phyloP scores from a whole-genome alignment of 768 basidiomycete genomes.

The Dioszegia aurantiaca region DNA sequence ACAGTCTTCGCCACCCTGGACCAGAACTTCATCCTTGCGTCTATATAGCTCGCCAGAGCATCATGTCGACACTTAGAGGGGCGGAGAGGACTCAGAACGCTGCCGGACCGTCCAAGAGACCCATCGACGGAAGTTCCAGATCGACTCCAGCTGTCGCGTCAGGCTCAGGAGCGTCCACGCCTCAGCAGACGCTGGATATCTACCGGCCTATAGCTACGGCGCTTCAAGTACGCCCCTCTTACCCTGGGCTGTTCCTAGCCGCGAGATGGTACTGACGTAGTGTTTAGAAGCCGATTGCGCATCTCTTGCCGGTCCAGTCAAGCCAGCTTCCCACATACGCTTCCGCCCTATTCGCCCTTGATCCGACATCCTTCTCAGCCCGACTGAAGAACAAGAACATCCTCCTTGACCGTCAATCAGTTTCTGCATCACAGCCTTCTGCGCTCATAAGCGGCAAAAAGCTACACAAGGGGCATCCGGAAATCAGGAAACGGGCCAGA shows the following conservation, averaged over 20 bases:
- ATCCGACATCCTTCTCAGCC: constrained; percentile 28
- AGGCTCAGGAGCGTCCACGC: not conserved
- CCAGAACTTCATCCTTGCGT: too few species aligned
- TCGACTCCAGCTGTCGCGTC: not conserved
- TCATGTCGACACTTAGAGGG: too few species aligned
- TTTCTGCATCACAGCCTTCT: constrained; percentile 8
- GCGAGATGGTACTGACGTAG: constrained; percentile 1
- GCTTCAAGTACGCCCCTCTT: constrained; percentile 16
- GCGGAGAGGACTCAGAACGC: too few species aligned
- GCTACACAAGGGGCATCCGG: constrained; percentile 32
- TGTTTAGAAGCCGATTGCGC: constrained; percentile 34
- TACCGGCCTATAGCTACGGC: constrained; percentile 20
- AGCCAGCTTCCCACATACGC: constrained; percentile 15
- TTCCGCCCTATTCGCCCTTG: constrained; percentile 28
- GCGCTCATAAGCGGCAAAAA: constrained; percentile 32
- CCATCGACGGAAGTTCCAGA: too few species aligned
- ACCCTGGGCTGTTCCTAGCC: too few species aligned
- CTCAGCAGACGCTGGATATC: constrained; percentile 11
- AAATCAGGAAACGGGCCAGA: constrained; percentile 12
- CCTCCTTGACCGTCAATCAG: constrained; percentile 11
- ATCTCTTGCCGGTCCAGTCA: constrained; percentile 25
- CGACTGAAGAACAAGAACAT: constrained; percentile 39
- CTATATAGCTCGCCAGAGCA: too few species aligned
- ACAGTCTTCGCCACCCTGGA: too few species aligned
- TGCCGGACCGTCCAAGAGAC: too few species aligned